Evolutionary conservation across 73 alveolate species (phyloP).

Genomic region (Breviolum minutum): DNA sequence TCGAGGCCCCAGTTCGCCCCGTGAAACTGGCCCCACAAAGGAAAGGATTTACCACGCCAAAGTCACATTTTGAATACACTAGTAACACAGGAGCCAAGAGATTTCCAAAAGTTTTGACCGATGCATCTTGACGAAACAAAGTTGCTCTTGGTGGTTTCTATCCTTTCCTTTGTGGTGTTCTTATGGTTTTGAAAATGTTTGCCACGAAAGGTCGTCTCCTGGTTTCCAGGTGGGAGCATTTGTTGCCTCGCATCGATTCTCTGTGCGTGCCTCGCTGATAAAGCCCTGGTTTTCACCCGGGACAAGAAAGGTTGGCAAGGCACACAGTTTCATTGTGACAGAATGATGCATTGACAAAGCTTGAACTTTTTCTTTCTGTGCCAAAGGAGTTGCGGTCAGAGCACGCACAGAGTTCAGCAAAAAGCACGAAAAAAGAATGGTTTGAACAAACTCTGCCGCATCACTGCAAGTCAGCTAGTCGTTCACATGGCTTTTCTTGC

Average conservation of each 20-base stretch:
- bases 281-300: neutral
- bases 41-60: neutral
- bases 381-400: too few relatives aligned
- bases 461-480: neutral
- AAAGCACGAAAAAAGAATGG: neutral
- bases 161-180: too few relatives aligned
- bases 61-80: too few relatives aligned
- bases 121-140: too few relatives aligned
- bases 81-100: too few relatives aligned
- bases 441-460: constrained; percentile 5
- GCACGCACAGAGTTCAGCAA: neutral
- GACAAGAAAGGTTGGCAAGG: neutral
- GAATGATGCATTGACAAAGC: too few relatives aligned
- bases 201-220: neutral
- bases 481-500: constrained; percentile 28
- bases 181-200: neutral
- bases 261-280: neutral
- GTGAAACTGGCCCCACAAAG: neutral
- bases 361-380: too few relatives aligned
- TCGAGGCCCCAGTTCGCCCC: constrained; percentile 27
- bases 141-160: too few relatives aligned
- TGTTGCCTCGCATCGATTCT: too few relatives aligned
- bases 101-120: too few relatives aligned
- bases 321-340: neutral
- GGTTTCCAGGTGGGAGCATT: constrained; percentile 5